Conservation (phyloP, 495 filamentous ascomycete species). For the Lasiosphaeriaceae sp. region DNA sequence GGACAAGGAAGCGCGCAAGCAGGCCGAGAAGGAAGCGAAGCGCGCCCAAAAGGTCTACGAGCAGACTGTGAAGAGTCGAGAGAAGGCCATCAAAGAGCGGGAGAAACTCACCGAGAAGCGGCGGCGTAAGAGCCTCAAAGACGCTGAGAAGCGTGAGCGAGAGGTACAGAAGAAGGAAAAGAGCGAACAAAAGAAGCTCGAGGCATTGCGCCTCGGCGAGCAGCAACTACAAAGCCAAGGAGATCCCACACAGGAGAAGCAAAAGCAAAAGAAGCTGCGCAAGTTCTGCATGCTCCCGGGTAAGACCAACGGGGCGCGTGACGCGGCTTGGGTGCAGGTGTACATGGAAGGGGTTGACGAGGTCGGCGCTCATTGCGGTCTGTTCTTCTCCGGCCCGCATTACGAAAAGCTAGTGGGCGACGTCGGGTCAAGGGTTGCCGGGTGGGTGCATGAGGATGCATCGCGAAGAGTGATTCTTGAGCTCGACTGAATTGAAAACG, state of each 20-base stretch:
- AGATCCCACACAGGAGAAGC: slow-evolving; percentile 21
- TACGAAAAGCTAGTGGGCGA: slow-evolving; percentile 78
- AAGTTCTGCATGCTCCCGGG: slow-evolving; percentile 77
- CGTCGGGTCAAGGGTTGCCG: slow-evolving; percentile 62
- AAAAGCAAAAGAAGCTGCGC: slow-evolving; percentile 51
- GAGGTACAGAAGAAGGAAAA: slow-evolving; percentile 22
- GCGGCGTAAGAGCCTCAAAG: slow-evolving; percentile 26
- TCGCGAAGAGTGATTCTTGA: slow-evolving; percentile 30
- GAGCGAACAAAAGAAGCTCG: slow-evolving; percentile 34
- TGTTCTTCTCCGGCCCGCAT: slow-evolving; percentile 67
- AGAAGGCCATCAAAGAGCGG: slow-evolving; percentile 56
- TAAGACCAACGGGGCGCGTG: slow-evolving; percentile 42
- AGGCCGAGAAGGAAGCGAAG: slow-evolving; percentile 60
- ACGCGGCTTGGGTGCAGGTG: slow-evolving; percentile 70
- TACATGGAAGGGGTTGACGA: slow-evolving; percentile 82
- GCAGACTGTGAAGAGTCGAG: slow-evolving; percentile 58
- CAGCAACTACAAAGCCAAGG: slow-evolving; percentile 10
- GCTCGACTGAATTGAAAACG: slow-evolving; percentile 1
- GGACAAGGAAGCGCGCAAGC: slow-evolving; percentile 60
- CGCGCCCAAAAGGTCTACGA: slow-evolving; percentile 56
- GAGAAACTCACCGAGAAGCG: slow-evolving; percentile 47
- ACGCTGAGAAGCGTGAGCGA: slow-evolving; percentile 36
- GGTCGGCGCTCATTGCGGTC: slow-evolving; percentile 76
- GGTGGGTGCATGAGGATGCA: slow-evolving; percentile 64
- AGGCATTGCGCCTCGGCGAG: not conserved